Evolutionary conservation across 148 eudicot genomes (phyloP), one percentile per base, ranked within the genome.

Genomic region (Cornus kousa): DNA sequence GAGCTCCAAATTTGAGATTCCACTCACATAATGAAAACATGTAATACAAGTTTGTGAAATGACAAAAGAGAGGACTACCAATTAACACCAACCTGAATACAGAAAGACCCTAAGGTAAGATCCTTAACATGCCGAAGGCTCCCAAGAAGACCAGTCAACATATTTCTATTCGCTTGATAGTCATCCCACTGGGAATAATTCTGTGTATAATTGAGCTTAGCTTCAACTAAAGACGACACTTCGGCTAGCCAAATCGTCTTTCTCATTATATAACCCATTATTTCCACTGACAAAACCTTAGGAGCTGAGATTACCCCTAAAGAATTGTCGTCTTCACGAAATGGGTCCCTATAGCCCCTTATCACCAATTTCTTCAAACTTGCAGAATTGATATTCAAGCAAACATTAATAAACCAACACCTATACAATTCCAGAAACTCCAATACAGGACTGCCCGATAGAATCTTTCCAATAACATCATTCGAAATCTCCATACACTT

Each of bases 361-460:
- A 60, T 60, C 66, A 60, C 66, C 24, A 60, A 60, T 17, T 60
- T 60, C 66, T n/a, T 60, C 66, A 60, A 60, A 60, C 66, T 60
- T n/a, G 5, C n/a, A 19, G 66, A 60, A 60, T 20, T 60, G 7
- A 60, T 17, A 60, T 60, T 6, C 66, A 60, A 20, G 1, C 9
- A 1, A 60, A 1, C 22, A 2, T 60, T 7, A 19, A 60, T 8
- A n/a, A n/a, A n/a, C 33, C 17, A 31, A 31, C 71, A 31, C 7
- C 35, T 68, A 32, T 33, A 68, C 71, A 68, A 68, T 33, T 68
- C 73, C 53, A 39, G 28, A 70, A n/a, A 70, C 50, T 70, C 73
- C 73, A 70, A 70, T 24, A n/a, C 73, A 0, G 73, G 73, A 20
- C 24, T n/a, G 10, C 53, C 31, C 24, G 24, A 17, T 70, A 70